Base-by-base conservation (phyloP, 1,284 basidiomycete species). In the Ustilago nuda region DNA sequence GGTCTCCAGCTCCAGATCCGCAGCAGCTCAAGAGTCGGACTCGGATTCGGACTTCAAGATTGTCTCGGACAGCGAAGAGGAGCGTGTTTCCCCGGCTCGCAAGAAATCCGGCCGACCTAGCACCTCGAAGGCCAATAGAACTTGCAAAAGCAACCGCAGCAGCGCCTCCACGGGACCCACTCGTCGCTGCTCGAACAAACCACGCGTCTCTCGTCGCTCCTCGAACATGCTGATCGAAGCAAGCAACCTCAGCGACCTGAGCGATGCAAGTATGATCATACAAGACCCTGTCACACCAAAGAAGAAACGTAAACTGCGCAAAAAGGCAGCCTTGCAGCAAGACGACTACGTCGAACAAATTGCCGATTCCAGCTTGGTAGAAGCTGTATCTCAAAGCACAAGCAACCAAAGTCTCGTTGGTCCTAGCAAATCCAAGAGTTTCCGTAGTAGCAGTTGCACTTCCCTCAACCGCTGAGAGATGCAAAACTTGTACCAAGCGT, bases 331-430 rank as follows among this genome's bases (percentile, higher is more conserved):
- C 5, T 30, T 79, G 59, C 74, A 82, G 23, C 62, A 79, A 19
- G 79, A 81, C 7, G 80, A 79, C 30, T 76, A 72, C 19, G 68
- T 79, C 19, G 72, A 81, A 6, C 67, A 80, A 55, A 60, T 81
- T 17, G 79, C 67, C 11, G 75, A 78, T 32, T 67, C 67, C 43
- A 75, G 68, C 36, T 50, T 78, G 13, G 72, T 72, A 27, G 72
- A 76, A 57, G 72, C 72, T 0, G 67, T 75, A 30, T 75, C 37
- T 41, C 67, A 69, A 50, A 75, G 46, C 56, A 60, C 59, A 3
- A 62, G 50, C 39, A 56, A 46, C 0, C 60, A 54, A 41, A 62
- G 48, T n/a, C 60, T 53, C 8, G 54, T 37, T 9, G 57, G 46
- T 9, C 53, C 54, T 23, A 52, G 63, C 8, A 63, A 52, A 23